Evolutionary conservation across 2,329 filamentous ascomycete species (phyloP), one percentile per base, ranked within the genome.

Genomic region (Niveomyces coronatus): DNA sequence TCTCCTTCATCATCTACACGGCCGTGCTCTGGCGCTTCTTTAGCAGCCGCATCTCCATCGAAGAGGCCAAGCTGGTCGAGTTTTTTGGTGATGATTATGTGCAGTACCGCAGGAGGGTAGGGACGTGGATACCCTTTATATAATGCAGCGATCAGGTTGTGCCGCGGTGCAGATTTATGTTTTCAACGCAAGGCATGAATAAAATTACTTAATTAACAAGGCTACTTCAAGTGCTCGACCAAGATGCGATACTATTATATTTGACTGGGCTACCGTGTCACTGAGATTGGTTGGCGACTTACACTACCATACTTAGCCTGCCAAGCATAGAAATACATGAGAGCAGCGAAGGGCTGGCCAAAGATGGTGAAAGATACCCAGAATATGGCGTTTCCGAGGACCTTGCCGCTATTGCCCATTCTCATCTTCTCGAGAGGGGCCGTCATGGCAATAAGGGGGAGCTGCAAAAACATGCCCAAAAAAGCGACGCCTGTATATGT

Each of bases 311-410:
- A 95, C 65, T 96, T 96, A 39, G 86, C 86, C 63, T 96, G 89
- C 89, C 91, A 98, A 2, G 88, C 88, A 56, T 96, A 96, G 59
- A 95, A 98, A 59, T 98, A 98, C 56, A 94, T 70, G 43, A 98
- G 65, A 1, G 86, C 88, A 1, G 86, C 91, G 49, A 96, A 74
- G 1, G 91, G 91, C 65, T 98, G 91, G 4, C 91, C 91, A 10
- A 98, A 82, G 3, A 96, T 76, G 47, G 89, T 95, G 55, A 98
- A 98, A 10, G 84, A 89, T 15, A 95, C 70, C 91, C 91, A 96
- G 60, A 98, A 98, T 41, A 93, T 88, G 53, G 81, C 79, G 58
- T 98, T 98, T 2, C 91, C 91, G 19, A 93, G 69, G 8, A 94
- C 70, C 49, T 80, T 84, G 5, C 85, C 85, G 36, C 79, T 76